These are phyloP conservation scores for Cicer judaicum DNA, from an alignment of 306 rosid species.

Conservation along the genomic window DNA sequence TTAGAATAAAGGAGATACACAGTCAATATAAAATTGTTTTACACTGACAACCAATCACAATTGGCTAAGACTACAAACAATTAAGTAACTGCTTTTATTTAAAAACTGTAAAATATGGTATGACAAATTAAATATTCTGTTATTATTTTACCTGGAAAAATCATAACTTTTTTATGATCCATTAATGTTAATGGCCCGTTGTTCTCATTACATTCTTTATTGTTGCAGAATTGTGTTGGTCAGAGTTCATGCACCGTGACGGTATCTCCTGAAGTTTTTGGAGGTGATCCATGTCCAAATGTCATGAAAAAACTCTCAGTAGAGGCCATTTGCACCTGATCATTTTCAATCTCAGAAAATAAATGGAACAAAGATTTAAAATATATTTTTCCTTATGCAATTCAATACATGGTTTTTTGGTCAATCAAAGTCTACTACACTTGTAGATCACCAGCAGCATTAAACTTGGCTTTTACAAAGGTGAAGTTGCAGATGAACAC, in stretches of 20 bases:
- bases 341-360: conserved; percentile 44
- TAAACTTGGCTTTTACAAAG: conserved; percentile 66
- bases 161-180: too few relatives aligned
- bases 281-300: conserved; percentile 96
- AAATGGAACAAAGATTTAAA: conserved; percentile 43
- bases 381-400: conserved; percentile 32
- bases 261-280: conserved; percentile 77
- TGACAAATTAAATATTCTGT: too few relatives aligned
- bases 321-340: conserved; percentile 88
- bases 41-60: too few relatives aligned
- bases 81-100: too few relatives aligned
- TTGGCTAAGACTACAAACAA: too few relatives aligned
- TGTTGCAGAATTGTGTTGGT: conserved; percentile 85
- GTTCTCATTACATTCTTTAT: conserved; percentile 10
- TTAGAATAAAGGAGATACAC: too few relatives aligned
- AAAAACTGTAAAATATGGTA: too few relatives aligned
- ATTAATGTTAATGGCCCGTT: not conserved
- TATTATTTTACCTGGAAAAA: too few relatives aligned
- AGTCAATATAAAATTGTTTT: too few relatives aligned
- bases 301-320: conserved; percentile 95
- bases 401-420: conserved; percentile 39
- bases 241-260: conserved; percentile 79
- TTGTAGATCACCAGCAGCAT: conserved; percentile 54
- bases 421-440: conserved; percentile 44
- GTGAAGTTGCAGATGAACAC: conserved; percentile 93